Conservation (phyloP, 257 asterid genomes). For the Solanum arcanum region DNA sequence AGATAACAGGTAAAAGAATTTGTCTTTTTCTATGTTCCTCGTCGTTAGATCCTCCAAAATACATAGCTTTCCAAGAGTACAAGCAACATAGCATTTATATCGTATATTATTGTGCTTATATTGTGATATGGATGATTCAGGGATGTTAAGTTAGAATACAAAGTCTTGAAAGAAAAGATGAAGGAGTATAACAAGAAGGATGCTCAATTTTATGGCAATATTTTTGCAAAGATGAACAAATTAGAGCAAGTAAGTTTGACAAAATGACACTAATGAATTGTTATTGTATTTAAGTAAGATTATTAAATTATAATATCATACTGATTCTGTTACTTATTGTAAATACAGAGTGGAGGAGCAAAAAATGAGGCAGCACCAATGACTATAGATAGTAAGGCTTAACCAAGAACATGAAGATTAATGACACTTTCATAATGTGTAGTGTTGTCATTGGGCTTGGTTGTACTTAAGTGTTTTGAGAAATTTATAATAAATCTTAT, state of each 20-base stretch:
- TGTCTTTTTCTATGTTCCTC: background rate
- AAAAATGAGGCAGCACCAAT: constrained; percentile 9
- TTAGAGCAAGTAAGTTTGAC: constrained; percentile 30
- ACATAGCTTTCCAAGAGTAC: background rate
- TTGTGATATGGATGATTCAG: constrained; percentile 8
- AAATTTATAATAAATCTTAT: background rate
- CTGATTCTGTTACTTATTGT: background rate
- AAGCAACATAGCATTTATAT: background rate
- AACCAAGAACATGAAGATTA: background rate
- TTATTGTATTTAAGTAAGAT: background rate
- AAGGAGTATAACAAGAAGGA: constrained; percentile 46
- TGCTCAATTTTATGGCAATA: constrained; percentile 47
- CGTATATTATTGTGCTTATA: background rate
- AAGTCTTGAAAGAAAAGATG: constrained; percentile 34
- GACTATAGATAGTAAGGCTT: constrained; percentile 34
- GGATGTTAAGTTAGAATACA: constrained; percentile 54
- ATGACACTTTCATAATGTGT: background rate
- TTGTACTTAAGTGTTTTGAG: background rate
- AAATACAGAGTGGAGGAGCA: constrained; percentile 22
- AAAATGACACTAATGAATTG: background rate
- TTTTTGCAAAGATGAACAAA: constrained; percentile 39
- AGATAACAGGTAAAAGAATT: constrained; percentile 24
- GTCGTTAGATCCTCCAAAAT: background rate
- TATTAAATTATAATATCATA: no score
- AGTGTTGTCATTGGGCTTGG: background rate